phyloP scores from a whole-genome alignment of 768 basidiomycete species.

The Pleurotus sapidus region DNA sequence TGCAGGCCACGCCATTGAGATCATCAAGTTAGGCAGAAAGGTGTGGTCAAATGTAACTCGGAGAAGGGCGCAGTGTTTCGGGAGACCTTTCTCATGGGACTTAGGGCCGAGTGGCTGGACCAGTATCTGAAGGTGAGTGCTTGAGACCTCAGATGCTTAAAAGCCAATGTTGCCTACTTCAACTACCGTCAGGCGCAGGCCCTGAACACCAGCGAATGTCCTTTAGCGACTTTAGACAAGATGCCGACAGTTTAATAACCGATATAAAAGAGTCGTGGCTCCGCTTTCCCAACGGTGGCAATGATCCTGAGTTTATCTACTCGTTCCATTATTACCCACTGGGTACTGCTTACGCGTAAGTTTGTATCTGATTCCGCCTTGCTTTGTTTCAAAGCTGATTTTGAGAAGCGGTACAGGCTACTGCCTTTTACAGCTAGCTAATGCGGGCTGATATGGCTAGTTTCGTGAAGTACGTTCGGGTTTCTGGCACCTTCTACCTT shows the following conservation, averaged over 20 bases:
- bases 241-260: conserved; percentile 27
- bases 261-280: conserved; percentile 14
- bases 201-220: conserved; percentile 12
- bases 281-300: background rate
- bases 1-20: conserved; percentile 30
- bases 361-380: background rate
- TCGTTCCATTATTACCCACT: conserved; percentile 36
- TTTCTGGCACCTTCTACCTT: too few relatives aligned
- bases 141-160: too few relatives aligned
- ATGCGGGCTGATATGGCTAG: too few relatives aligned
- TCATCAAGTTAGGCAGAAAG: conserved; percentile 40
- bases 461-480: too few relatives aligned
- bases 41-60: conserved; percentile 35
- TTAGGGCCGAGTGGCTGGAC: conserved; percentile 30
- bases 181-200: too few relatives aligned
- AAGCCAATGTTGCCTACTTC: too few relatives aligned
- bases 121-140: conserved; percentile 29
- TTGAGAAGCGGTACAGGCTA: too few relatives aligned
- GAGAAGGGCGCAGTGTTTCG: conserved; percentile 43
- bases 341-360: conserved; percentile 34
- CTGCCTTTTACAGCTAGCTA: too few relatives aligned
- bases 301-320: conserved; percentile 26
- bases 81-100: conserved; percentile 36
- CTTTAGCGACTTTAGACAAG: conserved; percentile 25
- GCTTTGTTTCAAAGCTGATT: too few relatives aligned